These are phyloP conservation scores for Eruca vesicaria DNA, from an alignment of 441 rosid species.

Conservation along the genomic window DNA sequence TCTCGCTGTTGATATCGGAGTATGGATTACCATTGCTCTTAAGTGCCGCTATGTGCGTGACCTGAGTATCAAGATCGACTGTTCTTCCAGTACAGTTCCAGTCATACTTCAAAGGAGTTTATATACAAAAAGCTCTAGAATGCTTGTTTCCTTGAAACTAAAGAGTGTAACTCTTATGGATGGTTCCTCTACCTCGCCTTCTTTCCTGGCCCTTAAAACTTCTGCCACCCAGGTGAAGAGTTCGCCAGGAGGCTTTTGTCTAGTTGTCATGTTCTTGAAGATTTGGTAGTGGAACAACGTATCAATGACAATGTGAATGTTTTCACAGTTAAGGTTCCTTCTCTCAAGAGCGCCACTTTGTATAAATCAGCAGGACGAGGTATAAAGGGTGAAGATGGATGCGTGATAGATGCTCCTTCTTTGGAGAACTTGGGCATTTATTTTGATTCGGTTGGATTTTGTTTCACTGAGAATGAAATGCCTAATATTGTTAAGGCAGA, in stretches of 20 bases:
- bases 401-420: slow-evolving; percentile 3
- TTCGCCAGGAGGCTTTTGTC: neutral
- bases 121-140: neutral
- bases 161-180: neutral
- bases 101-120: neutral
- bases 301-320: neutral
- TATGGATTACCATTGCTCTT: neutral
- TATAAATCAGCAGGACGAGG: neutral
- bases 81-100: neutral
- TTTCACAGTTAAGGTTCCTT: neutral
- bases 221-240: neutral
- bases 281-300: neutral
- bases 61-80: neutral
- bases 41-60: neutral
- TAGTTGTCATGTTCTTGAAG: neutral
- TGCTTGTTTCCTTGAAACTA: neutral
- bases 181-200: neutral
- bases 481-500: no score
- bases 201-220: slow-evolving; percentile 4
- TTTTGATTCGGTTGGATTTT: no score
- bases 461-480: no score
- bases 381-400: neutral
- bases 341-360: neutral
- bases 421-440: neutral
- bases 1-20: neutral